phyloP scores from a whole-genome alignment of 257 asterid genomes.

The Solanum dulcamara region DNA sequence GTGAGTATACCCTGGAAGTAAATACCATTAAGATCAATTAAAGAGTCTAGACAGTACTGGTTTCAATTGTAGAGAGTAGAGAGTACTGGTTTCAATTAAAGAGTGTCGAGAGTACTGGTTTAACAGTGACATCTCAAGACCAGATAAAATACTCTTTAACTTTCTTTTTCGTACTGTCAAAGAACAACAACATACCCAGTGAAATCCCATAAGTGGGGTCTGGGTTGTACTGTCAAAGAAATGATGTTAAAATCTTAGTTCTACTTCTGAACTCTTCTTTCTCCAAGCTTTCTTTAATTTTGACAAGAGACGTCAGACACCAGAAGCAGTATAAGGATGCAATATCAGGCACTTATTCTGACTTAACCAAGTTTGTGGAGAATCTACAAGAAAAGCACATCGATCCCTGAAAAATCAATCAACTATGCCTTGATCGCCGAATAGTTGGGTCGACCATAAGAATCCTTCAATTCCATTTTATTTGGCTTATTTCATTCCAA shows the following conservation, averaged over 20 bases:
- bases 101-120: neutral
- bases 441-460: neutral
- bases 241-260: neutral
- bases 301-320: neutral
- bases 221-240: neutral
- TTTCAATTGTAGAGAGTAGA: neutral
- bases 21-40: neutral
- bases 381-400: neutral
- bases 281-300: neutral
- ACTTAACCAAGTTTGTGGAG: neutral
- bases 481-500: neutral
- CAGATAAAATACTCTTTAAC: neutral
- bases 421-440: neutral
- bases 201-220: too few relatives aligned
- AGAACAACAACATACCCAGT: too few relatives aligned
- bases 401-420: neutral
- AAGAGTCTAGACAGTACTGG: neutral
- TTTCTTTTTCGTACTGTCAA: neutral
- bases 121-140: neutral
- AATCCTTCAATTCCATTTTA: neutral
- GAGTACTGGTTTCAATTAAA: neutral
- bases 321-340: neutral
- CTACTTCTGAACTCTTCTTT: neutral
- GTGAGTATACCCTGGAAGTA: constrained; percentile 70
- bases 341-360: neutral